These are phyloP conservation scores for Misopates orontium DNA, from an alignment of 257 asterid genomes.

Conservation along the genomic window DNA sequence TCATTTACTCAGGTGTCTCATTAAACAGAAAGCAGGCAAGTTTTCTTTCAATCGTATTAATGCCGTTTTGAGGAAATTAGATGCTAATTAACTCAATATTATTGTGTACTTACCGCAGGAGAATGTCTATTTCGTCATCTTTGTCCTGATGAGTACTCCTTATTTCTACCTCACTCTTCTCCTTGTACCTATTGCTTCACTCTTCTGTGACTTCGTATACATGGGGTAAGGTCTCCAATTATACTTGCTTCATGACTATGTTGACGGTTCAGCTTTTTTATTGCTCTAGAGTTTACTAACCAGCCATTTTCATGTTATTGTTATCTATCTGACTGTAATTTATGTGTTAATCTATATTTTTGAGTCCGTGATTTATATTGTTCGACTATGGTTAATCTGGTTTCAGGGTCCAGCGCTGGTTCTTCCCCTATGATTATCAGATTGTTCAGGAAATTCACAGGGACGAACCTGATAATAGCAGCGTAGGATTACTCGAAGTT, in stretches of 20 bases:
- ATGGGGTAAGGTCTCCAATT: conserved; percentile 61
- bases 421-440: conserved; percentile 93
- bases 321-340: background rate
- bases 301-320: background rate
- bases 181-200: conserved; percentile 89
- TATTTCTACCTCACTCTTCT: conserved; percentile 83
- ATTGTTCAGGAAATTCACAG: conserved; percentile 94
- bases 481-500: conserved; percentile 77
- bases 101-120: conserved; percentile 51
- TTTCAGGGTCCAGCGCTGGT: conserved; percentile 92
- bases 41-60: conserved; percentile 15
- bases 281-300: too few species aligned
- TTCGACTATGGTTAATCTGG: background rate
- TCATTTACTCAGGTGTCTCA: conserved; percentile 79
- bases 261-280: too few species aligned
- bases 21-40: conserved; percentile 80
- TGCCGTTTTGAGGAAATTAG: background rate
- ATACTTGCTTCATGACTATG: too few species aligned
- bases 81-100: conserved; percentile 22
- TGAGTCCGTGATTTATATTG: too few species aligned
- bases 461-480: conserved; percentile 68
- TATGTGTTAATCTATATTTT: background rate
- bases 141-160: conserved; percentile 86
- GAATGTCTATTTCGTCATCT: conserved; percentile 79
- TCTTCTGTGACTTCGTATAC: conserved; percentile 84